These are phyloP conservation scores for Ceratobasidium sp. DNA, from an alignment of 1,284 basidiomycete species.

Conservation along the genomic window DNA sequence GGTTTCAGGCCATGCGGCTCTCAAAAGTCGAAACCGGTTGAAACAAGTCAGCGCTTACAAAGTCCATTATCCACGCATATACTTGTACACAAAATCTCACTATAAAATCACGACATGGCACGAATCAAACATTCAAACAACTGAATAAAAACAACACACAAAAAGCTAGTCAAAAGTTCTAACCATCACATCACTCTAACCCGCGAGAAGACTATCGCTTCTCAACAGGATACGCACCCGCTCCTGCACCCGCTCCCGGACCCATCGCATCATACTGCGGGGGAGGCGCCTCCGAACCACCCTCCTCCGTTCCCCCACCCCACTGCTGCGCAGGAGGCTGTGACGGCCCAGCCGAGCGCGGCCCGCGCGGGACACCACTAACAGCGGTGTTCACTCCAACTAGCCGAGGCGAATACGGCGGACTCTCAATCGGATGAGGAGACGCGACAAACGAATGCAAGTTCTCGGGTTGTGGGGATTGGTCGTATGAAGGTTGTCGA, in stretches of 20 bases:
- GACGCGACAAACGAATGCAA: constrained; percentile 17
- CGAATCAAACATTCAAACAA: not conserved
- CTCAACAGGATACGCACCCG: constrained; percentile 18
- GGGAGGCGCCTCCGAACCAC: constrained; percentile 18
- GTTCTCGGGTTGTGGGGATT: not conserved
- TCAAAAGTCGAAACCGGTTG: no score
- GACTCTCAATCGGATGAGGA: constrained; percentile 22
- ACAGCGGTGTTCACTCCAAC: constrained; percentile 7
- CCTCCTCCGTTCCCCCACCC: constrained; percentile 9
- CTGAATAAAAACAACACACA: not conserved
- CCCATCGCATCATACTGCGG: constrained; percentile 29
- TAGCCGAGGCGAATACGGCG: constrained; percentile 11
- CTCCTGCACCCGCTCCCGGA: not conserved
- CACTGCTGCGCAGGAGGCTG: constrained; percentile 9
- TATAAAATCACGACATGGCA: not conserved
- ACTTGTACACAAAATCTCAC: not conserved
- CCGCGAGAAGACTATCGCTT: constrained; percentile 16
- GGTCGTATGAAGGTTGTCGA: not conserved
- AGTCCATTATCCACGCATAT: not conserved
- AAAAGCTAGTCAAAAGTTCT: not conserved
- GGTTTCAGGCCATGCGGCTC: no score
- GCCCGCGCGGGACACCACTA: constrained; percentile 7
- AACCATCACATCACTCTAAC: not conserved
- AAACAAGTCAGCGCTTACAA: not conserved
- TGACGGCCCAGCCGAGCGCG: constrained; percentile 33